These are phyloP conservation scores for Candida boleticola DNA, from an alignment of 805 yeast genomes.

Conservation along the genomic window DNA sequence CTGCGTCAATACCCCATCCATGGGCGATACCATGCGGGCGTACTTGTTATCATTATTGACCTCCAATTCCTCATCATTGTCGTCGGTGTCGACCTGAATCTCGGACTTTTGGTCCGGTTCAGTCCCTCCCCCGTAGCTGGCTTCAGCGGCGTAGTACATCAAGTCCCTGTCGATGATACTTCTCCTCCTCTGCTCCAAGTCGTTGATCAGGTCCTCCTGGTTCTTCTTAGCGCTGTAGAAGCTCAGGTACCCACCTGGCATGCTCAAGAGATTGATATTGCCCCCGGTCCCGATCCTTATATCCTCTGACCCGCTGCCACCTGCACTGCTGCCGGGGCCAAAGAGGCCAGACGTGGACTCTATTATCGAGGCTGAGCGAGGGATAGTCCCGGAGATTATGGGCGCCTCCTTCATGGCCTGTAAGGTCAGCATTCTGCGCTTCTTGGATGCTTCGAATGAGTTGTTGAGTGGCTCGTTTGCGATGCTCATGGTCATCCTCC, in stretches of 20 bases:
- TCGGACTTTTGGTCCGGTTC: not conserved
- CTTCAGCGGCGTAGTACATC: not conserved
- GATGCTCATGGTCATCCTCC: not conserved
- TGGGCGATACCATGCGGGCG: slow-evolving; percentile 1
- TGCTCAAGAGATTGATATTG: too few species aligned
- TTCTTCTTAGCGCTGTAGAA: not conserved
- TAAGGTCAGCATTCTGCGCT: slow-evolving; percentile 25
- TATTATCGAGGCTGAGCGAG: slow-evolving; percentile 23
- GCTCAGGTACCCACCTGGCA: slow-evolving; percentile 4
- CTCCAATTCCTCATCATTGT: not conserved
- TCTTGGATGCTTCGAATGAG: slow-evolving; percentile 25
- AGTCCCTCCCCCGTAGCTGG: not conserved
- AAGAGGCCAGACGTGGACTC: not conserved
- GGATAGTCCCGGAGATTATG: slow-evolving; percentile 11
- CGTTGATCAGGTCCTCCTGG: not conserved
- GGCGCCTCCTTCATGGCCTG: slow-evolving; percentile 8
- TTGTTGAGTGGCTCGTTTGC: slow-evolving; percentile 19
- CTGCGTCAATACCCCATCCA: slow-evolving; percentile 5
- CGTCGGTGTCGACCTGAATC: not conserved
- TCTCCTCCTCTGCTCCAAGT: slow-evolving; percentile 4
- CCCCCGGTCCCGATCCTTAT: not conserved
- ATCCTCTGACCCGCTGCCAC: not conserved
- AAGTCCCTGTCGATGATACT: slow-evolving; percentile 1
- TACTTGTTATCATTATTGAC: not conserved
- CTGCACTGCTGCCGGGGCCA: not conserved